phyloP scores from a whole-genome alignment of 495 filamentous ascomycete genomes.

The Glarea lozoyensis region DNA sequence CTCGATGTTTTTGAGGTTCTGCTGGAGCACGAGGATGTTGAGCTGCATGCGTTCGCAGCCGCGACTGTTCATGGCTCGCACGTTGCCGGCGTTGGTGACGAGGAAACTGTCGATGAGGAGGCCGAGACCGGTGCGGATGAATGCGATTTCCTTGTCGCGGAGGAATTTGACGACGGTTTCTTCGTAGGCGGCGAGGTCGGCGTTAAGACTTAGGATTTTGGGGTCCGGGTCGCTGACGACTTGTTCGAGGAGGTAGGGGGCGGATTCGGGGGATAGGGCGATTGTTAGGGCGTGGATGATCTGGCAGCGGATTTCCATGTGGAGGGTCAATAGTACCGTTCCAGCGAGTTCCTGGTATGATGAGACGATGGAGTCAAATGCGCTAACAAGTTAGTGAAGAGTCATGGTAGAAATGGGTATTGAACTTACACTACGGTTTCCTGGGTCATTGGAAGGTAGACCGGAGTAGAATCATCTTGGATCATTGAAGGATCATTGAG shows the following conservation, averaged over 20 bases:
- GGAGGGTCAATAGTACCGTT: slow-evolving; percentile 71
- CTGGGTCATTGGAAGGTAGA: slow-evolving; percentile 82
- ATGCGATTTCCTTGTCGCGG: slow-evolving; percentile 51
- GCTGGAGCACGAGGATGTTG: slow-evolving; percentile 88
- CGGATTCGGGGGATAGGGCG: slow-evolving; percentile 44
- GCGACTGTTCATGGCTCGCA: slow-evolving; percentile 62
- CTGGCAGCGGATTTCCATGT: slow-evolving; percentile 77
- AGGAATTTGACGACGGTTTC: slow-evolving; percentile 67
- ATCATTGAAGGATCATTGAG: slow-evolving; percentile 41
- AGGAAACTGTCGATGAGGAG: slow-evolving; percentile 63
- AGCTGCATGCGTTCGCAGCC: slow-evolving; percentile 78
- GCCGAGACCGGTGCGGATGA: slow-evolving; percentile 65
- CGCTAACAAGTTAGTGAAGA: slow-evolving; percentile 32
- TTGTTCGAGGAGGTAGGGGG: slow-evolving; percentile 66
- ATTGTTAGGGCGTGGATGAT: slow-evolving; percentile 60
- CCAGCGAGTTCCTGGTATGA: slow-evolving; percentile 70
- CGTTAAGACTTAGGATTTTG: slow-evolving; percentile 66
- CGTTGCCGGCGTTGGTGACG: slow-evolving; percentile 50
- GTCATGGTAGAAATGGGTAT: not conserved
- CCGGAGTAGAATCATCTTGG: slow-evolving; percentile 34
- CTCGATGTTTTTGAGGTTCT: slow-evolving; percentile 89
- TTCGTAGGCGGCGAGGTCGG: slow-evolving; percentile 73
- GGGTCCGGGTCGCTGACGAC: slow-evolving; percentile 72
- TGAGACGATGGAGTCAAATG: slow-evolving; percentile 79
- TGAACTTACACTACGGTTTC: slow-evolving; percentile 63